Evolutionary conservation across 2,329 filamentous ascomycete species (phyloP).

Genomic region (Knoxdaviesia proteae): DNA sequence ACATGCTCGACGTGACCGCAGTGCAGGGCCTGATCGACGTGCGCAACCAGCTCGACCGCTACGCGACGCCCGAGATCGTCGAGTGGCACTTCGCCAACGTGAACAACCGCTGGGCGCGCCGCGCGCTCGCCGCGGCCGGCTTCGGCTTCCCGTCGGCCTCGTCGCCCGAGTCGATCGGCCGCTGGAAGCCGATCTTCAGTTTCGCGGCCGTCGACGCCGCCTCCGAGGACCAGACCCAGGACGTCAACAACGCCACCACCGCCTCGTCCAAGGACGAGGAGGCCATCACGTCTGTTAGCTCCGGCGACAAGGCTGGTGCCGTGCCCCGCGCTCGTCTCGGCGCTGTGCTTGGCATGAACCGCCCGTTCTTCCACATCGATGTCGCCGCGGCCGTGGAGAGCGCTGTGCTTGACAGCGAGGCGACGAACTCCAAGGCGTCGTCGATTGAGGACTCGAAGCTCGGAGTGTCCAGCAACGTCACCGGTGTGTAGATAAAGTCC

Average conservation of each 20-base stretch:
- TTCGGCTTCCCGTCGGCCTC: slow-evolving; percentile 25
- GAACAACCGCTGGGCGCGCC: slow-evolving; percentile 33
- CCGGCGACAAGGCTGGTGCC: neutral
- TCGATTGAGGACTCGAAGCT: too few relatives aligned
- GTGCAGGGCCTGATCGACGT: slow-evolving; percentile 35
- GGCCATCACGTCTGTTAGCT: slow-evolving; percentile 2
- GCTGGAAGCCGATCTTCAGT: slow-evolving; percentile 15
- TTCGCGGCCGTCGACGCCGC: slow-evolving; percentile 10
- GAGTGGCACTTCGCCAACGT: slow-evolving; percentile 35
- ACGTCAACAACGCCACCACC: neutral
- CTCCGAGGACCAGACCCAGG: slow-evolving; percentile 1
- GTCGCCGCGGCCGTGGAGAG: slow-evolving; percentile 19
- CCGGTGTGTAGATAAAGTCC: too few relatives aligned
- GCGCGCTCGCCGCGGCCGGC: slow-evolving; percentile 31
- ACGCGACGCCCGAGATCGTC: slow-evolving; percentile 24
- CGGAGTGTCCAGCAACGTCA: too few relatives aligned
- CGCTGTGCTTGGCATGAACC: slow-evolving; percentile 14
- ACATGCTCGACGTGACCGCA: slow-evolving; percentile 34
- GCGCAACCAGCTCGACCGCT: slow-evolving; percentile 29
- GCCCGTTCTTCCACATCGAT: slow-evolving; percentile 27
- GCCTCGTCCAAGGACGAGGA: slow-evolving; percentile 5
- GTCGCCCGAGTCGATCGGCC: slow-evolving; percentile 9
- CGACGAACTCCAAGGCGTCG: neutral
- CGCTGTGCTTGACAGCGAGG: slow-evolving; percentile 7
- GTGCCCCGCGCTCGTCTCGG: neutral